phyloP scores from a whole-genome alignment of 1,284 basidiomycete genomes.

The Peniophora sp. region DNA sequence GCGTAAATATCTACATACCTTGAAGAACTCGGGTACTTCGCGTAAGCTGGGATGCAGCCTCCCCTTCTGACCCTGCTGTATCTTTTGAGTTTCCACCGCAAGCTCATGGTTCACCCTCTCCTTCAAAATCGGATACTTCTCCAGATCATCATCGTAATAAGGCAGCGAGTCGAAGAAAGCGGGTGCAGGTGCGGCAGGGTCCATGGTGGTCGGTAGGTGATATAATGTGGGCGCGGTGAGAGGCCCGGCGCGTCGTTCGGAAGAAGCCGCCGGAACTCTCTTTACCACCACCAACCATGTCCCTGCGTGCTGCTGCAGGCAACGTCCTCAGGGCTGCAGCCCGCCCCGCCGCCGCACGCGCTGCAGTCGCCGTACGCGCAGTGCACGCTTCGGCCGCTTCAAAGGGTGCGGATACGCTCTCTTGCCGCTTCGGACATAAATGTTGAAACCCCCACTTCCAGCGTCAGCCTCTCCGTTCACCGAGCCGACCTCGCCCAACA shows the following conservation, averaged over 20 bases:
- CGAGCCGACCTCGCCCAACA: conserved; percentile 84
- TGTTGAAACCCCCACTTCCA: conserved; percentile 15
- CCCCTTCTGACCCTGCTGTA: conserved; percentile 20
- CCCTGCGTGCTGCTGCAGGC: conserved; percentile 34
- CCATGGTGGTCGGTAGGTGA: conserved; percentile 9
- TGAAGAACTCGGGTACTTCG: conserved; percentile 57
- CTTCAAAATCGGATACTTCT: conserved; percentile 62
- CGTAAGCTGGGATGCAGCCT: conserved; percentile 67
- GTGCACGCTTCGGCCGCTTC: conserved; percentile 38
- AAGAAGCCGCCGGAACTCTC: too few relatives aligned
- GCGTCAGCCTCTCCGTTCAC: conserved; percentile 74
- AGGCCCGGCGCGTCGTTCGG: too few relatives aligned
- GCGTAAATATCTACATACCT: conserved; percentile 32
- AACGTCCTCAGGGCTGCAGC: conserved; percentile 25
- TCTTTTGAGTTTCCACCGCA: conserved; percentile 54
- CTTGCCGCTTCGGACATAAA: not conserved
- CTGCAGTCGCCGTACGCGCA: conserved; percentile 17
- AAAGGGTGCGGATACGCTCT: conserved; percentile 32
- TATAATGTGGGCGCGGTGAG: too few relatives aligned
- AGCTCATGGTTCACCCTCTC: conserved; percentile 70
- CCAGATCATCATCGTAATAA: conserved; percentile 92
- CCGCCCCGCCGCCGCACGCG: conserved; percentile 14
- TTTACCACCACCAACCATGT: conserved; percentile 29
- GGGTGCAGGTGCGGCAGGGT: conserved; percentile 5
- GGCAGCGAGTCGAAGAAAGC: conserved; percentile 75